Conservation (phyloP, 192 early-diverging fungal genomes). For the Coemansia sp. region DNA sequence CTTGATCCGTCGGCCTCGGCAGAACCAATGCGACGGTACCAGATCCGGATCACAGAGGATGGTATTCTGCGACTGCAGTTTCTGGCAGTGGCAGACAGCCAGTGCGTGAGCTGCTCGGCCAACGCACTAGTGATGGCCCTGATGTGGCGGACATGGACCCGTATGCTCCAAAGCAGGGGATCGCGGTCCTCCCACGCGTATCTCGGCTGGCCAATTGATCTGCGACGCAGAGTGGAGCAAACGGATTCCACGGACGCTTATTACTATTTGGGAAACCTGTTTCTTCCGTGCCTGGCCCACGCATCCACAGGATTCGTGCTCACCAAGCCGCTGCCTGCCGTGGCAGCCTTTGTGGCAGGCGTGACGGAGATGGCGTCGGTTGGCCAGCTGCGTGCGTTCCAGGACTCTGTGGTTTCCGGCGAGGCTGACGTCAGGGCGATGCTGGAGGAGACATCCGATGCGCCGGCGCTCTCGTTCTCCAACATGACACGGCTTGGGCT, state of each 20-base stretch:
- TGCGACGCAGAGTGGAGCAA: neutral
- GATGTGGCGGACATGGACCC: constrained; percentile 38
- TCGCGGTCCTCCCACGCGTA: constrained; percentile 12
- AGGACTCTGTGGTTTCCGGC: neutral
- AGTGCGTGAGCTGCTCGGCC: neutral
- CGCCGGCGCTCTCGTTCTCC: constrained; percentile 28
- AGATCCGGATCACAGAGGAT: constrained; percentile 6
- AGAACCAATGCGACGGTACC: neutral
- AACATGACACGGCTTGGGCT: constrained; percentile 21
- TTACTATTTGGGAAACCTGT: constrained; percentile 24
- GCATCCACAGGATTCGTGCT: constrained; percentile 13
- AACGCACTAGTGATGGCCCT: constrained; percentile 28
- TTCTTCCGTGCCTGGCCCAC: constrained; percentile 14
- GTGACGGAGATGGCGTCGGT: neutral
- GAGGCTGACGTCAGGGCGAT: constrained; percentile 8
- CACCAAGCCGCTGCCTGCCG: neutral
- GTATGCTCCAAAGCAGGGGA: constrained; percentile 11
- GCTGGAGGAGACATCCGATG: constrained; percentile 12
- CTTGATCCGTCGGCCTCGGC: no score
- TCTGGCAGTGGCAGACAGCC: neutral
- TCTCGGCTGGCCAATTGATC: constrained; percentile 26
- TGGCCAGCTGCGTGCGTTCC: neutral
- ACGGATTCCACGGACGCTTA: neutral
- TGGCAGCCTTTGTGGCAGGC: constrained; percentile 7
- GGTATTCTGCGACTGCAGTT: neutral